phyloP scores from a whole-genome alignment of 768 basidiomycete genomes.

The Pleurotus eryngii region DNA sequence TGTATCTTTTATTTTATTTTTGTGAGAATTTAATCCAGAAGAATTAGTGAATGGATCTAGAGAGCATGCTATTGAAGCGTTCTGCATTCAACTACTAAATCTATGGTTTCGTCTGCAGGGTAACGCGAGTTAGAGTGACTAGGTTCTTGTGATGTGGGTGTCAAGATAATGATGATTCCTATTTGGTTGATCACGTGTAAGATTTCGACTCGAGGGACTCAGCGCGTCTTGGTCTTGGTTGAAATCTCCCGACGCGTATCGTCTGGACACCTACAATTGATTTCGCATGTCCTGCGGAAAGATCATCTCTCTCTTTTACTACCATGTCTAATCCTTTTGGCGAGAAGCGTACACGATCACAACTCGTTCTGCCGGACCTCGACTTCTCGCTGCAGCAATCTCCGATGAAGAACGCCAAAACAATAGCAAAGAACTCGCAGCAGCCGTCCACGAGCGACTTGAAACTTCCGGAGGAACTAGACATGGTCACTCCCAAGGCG shows the following conservation, averaged over 20 bases:
- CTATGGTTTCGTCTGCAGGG: too few relatives aligned
- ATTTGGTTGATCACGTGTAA: background rate
- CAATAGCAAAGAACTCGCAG: slow-evolving; percentile 21
- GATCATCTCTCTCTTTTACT: slow-evolving; percentile 27
- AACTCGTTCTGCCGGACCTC: slow-evolving; percentile 45
- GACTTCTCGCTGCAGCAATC: slow-evolving; percentile 41
- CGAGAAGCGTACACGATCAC: slow-evolving; percentile 43
- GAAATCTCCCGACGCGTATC: slow-evolving; percentile 1
- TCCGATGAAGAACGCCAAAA: slow-evolving; percentile 52
- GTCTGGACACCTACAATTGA: background rate
- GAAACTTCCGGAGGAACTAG: slow-evolving; percentile 7
- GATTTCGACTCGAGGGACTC: background rate
- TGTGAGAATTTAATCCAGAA: too few relatives aligned
- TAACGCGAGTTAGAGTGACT: too few relatives aligned
- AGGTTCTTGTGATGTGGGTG: too few relatives aligned
- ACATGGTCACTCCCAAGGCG: background rate
- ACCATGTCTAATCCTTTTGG: slow-evolving; percentile 10
- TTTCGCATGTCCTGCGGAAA: slow-evolving; percentile 11
- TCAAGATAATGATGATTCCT: too few relatives aligned
- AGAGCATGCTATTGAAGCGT: too few relatives aligned
- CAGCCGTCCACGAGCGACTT: slow-evolving; percentile 16
- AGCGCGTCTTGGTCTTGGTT: slow-evolving; percentile 3
- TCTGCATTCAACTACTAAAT: too few relatives aligned
- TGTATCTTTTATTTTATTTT: too few relatives aligned
- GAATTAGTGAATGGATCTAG: too few relatives aligned